Evolutionary conservation across 352 stramenopile genomes (phyloP).

Genomic region (Pythium coloratum): DNA sequence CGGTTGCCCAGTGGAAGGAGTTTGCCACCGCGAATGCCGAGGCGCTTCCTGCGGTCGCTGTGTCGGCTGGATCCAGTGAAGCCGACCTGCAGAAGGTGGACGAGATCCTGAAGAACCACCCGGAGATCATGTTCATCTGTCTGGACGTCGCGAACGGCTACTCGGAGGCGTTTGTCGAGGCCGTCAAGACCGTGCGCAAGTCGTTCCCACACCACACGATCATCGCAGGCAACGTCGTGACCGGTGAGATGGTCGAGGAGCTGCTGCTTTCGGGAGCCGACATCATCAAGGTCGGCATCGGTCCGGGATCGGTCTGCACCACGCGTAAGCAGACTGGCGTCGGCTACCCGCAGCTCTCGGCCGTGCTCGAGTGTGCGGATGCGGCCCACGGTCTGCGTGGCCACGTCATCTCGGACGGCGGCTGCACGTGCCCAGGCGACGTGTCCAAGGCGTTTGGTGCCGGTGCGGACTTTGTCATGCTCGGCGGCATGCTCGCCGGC

Average conservation of each 20-base stretch:
- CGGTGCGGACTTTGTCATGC: conserved; percentile 93
- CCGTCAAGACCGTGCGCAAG: conserved; percentile 58
- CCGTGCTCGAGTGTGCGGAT: conserved; percentile 91
- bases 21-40: conserved; percentile 59
- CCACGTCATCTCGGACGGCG: conserved; percentile 89
- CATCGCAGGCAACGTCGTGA: conserved; percentile 93
- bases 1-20: conserved; percentile 56
- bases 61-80: conserved; percentile 71
- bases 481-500: conserved; percentile 90
- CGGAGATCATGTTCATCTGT: conserved; percentile 82
- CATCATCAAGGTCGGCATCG: conserved; percentile 94
- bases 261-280: conserved; percentile 89
- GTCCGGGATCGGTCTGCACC: conserved; percentile 90
- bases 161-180: conserved; percentile 86
- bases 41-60: conserved; percentile 70
- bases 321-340: conserved; percentile 93
- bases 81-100: conserved; percentile 75
- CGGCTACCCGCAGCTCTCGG: conserved; percentile 90
- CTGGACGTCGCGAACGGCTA: conserved; percentile 91
- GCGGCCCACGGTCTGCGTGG: conserved; percentile 88
- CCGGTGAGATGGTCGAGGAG: conserved; percentile 92
- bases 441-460: conserved; percentile 91
- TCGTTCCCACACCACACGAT: conserved; percentile 80
- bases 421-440: conserved; percentile 89
- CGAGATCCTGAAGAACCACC: conserved; percentile 54